Evolutionary conservation across 768 basidiomycete genomes (phyloP), one percentile per base, ranked within the genome.

Genomic region (Tephrocybe sp.): DNA sequence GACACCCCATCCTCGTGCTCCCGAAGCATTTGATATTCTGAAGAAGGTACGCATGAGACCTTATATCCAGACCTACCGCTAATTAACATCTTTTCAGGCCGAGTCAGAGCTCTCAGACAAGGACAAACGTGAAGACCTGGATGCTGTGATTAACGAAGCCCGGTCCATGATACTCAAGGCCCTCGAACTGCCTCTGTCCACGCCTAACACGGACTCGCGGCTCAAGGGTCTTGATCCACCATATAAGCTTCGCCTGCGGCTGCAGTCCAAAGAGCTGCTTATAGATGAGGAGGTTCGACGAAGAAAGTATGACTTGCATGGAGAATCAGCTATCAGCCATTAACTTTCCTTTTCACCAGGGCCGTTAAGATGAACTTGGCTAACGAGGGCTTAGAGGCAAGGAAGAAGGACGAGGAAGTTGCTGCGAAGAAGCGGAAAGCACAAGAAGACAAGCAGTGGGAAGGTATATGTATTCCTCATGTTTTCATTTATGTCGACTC

Each of bases 351-450:
- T n/a, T 40, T 56, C 26, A 26, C 7, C 26, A 92, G 91, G 62
- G 89, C 92, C 1, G 70, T 92, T 60, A 93, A 93, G 74, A 84
- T 92, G 83, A 92, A 92, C 63, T 68, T 94, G 49, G 92, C 92
- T 7, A 94, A 94, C 59, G 92, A 94, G 66, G 92, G 92, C 3
- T 72, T 94, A 4, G 93, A 96, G 64, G 94, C 94, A n/a, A 79
- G 85, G 60, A 90, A 87, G 76, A 93, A 92, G 64, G 93, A 97
- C 46, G 91, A 92, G 51, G 94, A 94, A 58, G 76, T 87, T 10
- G 69, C 75, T 19, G 61, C 82, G 32, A 84, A 69, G 71, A 96
- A 96, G 67, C 79, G 93, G 48, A 96, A 96, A 69, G 87, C 78
- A 1, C 92, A 95, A 59, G 90, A 94, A 5, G 91, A 95, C 59